phyloP scores from a whole-genome alignment of 306 rosid genomes.

The Sechiopsis laciniata region DNA sequence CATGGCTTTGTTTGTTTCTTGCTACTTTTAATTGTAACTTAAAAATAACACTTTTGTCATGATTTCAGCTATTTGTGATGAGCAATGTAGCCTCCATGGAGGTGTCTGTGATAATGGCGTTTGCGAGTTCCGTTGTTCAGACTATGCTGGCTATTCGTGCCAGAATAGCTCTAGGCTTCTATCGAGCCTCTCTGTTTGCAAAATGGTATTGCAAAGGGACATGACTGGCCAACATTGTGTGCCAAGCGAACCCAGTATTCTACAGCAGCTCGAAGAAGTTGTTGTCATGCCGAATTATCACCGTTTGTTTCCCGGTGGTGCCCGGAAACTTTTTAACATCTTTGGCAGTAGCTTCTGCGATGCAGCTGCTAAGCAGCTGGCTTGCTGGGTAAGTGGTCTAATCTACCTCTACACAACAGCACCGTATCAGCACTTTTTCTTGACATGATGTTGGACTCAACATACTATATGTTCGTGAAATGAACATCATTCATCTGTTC shows the following conservation, averaged over 20 bases:
- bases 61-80: constrained; percentile 84
- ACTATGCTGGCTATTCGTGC: constrained; percentile 94
- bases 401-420: not conserved
- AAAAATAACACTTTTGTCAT: constrained; percentile 7
- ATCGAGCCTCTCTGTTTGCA: constrained; percentile 73
- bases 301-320: constrained; percentile 89
- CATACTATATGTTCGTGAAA: not conserved
- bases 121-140: constrained; percentile 96
- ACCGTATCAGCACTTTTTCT: not conserved
- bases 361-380: constrained; percentile 84
- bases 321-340: constrained; percentile 77
- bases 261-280: constrained; percentile 96
- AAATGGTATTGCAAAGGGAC: constrained; percentile 65
- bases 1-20: no score
- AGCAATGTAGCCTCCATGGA: constrained; percentile 97
- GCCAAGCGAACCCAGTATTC: constrained; percentile 82
- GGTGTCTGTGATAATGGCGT: constrained; percentile 97
- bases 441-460: not conserved
- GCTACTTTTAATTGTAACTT: not conserved
- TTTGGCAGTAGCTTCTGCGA: constrained; percentile 80
- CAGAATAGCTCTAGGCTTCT: constrained; percentile 81
- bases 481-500: not conserved
- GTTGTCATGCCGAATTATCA: constrained; percentile 96
- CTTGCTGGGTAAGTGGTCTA: constrained; percentile 73
- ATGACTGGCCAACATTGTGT: constrained; percentile 90